phyloP scores from a whole-genome alignment of 1,139 yeast genomes.

The Geotrichum macrosporum region DNA sequence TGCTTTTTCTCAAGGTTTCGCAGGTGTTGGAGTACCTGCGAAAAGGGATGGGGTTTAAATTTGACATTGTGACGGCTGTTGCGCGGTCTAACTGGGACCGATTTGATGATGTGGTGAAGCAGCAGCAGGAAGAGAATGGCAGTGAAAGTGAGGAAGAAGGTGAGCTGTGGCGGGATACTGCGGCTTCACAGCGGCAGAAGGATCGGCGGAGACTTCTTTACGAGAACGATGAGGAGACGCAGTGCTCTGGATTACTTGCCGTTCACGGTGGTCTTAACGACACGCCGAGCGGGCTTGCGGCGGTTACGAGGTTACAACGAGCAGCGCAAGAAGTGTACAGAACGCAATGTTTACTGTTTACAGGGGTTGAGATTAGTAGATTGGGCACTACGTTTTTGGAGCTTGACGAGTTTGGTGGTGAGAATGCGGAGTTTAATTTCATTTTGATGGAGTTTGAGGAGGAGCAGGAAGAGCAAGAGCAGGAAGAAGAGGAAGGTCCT shows the following conservation, averaged over 20 bases:
- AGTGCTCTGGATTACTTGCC: conserved; percentile 19
- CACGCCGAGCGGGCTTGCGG: conserved; percentile 19
- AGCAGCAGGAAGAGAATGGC: conserved; percentile 6
- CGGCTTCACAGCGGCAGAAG: background rate
- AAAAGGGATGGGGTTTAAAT: conserved; percentile 16
- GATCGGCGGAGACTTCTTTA: background rate
- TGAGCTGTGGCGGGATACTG: background rate
- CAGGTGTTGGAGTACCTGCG: conserved; percentile 17
- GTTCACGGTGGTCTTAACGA: conserved; percentile 22
- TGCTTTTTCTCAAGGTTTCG: conserved; percentile 4
- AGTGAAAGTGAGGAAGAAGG: conserved; percentile 9
- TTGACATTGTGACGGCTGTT: conserved; percentile 21
- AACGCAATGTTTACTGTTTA: conserved; percentile 19
- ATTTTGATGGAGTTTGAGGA: conserved; percentile 11
- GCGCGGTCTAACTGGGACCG: conserved; percentile 20
- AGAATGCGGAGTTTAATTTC: conserved; percentile 15
- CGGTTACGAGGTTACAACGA: background rate
- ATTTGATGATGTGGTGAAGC: conserved; percentile 17
- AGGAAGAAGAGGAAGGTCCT: background rate
- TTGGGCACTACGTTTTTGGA: conserved; percentile 14
- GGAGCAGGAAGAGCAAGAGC: conserved; percentile 1
- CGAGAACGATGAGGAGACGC: conserved; percentile 19
- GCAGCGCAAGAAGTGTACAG: conserved; percentile 17
- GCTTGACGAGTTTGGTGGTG: conserved; percentile 17
- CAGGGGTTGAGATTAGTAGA: conserved; percentile 21